phyloP scores from a whole-genome alignment of 192 early-diverging fungal species.

The Backusella psychrophila region DNA sequence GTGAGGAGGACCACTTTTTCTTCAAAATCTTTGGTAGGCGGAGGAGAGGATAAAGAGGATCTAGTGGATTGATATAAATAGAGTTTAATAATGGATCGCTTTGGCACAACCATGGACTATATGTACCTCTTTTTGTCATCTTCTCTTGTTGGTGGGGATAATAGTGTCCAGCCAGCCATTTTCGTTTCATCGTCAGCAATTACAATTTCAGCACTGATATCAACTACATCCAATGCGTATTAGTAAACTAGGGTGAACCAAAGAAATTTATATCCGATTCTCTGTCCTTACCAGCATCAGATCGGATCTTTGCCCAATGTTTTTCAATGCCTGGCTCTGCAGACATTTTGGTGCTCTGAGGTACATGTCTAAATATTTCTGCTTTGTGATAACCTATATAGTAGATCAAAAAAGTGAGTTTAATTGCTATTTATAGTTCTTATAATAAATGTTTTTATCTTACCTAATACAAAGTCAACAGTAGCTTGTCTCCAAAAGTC shows the following conservation, averaged over 20 bases:
- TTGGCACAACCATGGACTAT: not conserved
- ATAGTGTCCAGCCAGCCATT: conserved; percentile 62
- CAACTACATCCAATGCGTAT: conserved; percentile 19
- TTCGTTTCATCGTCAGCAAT: conserved; percentile 60
- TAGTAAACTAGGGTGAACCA: too few species aligned
- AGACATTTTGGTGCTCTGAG: conserved; percentile 22
- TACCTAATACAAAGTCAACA: conserved; percentile 53
- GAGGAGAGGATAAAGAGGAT: not conserved
- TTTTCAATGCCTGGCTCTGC: conserved; percentile 42
- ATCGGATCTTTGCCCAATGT: conserved; percentile 37
- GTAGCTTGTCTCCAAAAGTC: conserved; percentile 69
- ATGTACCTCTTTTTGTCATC: conserved; percentile 45
- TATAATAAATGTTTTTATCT: conserved; percentile 21
- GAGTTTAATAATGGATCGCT: too few species aligned
- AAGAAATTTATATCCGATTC: not conserved
- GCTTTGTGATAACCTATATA: conserved; percentile 35
- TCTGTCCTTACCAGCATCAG: conserved; percentile 37
- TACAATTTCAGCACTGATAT: conserved; percentile 58
- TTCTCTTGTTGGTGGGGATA: conserved; percentile 41
- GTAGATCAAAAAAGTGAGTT: not conserved
- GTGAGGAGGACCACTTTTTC: conserved; percentile 70
- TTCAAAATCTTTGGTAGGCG: conserved; percentile 39
- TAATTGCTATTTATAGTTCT: conserved; percentile 12
- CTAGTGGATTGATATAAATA: not conserved
- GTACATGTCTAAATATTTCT: conserved; percentile 33